Evolutionary conservation across 2,329 filamentous ascomycete species (phyloP), one percentile per base, ranked within the genome.

Genomic region (Thermoascus crustaceus): DNA sequence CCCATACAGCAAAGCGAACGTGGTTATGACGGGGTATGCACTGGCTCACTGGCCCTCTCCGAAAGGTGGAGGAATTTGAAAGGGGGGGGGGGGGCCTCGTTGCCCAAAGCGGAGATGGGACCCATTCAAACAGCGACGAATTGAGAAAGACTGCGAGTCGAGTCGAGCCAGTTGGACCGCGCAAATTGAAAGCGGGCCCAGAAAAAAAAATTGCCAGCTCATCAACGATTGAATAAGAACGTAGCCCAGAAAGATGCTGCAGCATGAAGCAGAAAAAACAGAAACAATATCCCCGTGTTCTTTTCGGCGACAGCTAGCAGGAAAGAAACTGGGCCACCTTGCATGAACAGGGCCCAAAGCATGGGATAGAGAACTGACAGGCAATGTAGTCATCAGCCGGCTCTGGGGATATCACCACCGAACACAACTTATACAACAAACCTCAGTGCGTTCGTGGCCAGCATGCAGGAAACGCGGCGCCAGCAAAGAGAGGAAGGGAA

Each of bases 91-190:
- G 21, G 35, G 39, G 27, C 41, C 39, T 44, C 41, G 46, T 42
- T 46, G 45, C 45, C 51, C 50, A 52, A 54, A 53, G 49, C 50
- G 52, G 51, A 53, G 49, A 44, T 37, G 42, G 43, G 30, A 37
- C 47, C 47, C 42, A 43, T 30, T 34, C 29, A 32, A 43, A 34
- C 35, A 46, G 43, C 35, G 35, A 45, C 47, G 44, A 49, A 48
- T 50, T 47, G 50, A 35, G 19, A 27, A 35, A 35, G 8, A n/a
- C 16, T 27, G 26, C 17, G 7, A 23, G 18, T 37, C 31, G 10
- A 31, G 10, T 14, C 22, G 17, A 40, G 38, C 40, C 34, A 35
- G 34, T 39, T 41, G 30, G 38, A 35, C 46, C 44, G 42, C 37
- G 44, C 36, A 44, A 16, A 42, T 40, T 17, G 26, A 39, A 42